Evolutionary conservation across 148 eudicot species (phyloP).

Genomic region (Rhododendron griersonianum): DNA sequence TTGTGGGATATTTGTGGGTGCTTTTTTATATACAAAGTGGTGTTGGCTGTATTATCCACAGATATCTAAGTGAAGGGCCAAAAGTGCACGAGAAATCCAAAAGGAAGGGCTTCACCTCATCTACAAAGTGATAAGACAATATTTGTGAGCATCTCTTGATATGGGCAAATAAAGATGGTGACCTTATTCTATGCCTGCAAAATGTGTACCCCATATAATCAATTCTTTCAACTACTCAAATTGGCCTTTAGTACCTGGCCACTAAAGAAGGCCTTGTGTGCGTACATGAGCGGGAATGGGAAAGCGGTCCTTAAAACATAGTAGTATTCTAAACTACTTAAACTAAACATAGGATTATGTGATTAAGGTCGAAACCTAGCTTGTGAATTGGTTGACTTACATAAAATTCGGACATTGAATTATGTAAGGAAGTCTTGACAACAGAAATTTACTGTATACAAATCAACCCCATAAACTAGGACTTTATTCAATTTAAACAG

Average conservation of each 20-base stretch:
- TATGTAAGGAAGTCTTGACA: too few species aligned
- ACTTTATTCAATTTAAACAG: background rate
- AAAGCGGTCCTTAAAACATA: too few species aligned
- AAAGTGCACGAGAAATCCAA: constrained; percentile 20
- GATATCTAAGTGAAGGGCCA: constrained; percentile 23
- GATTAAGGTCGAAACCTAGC: too few species aligned
- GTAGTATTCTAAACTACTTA: too few species aligned
- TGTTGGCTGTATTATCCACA: constrained; percentile 13
- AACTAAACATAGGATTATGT: too few species aligned
- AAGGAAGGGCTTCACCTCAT: constrained; percentile 8
- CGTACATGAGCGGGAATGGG: too few species aligned
- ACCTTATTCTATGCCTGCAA: background rate
- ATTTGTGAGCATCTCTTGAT: background rate
- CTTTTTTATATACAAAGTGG: background rate
- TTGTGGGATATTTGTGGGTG: background rate
- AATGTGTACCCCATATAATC: background rate
- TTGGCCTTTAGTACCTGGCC: background rate
- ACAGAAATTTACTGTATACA: too few species aligned
- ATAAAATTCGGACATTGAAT: too few species aligned
- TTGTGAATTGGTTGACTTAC: too few species aligned
- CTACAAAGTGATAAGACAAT: background rate
- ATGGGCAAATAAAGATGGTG: background rate
- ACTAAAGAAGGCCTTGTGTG: background rate
- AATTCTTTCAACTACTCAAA: background rate
- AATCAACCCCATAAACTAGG: background rate